Base-by-base conservation (phyloP, 2,329 filamentous ascomycete species). In the Cryphonectria nitschkei region DNA sequence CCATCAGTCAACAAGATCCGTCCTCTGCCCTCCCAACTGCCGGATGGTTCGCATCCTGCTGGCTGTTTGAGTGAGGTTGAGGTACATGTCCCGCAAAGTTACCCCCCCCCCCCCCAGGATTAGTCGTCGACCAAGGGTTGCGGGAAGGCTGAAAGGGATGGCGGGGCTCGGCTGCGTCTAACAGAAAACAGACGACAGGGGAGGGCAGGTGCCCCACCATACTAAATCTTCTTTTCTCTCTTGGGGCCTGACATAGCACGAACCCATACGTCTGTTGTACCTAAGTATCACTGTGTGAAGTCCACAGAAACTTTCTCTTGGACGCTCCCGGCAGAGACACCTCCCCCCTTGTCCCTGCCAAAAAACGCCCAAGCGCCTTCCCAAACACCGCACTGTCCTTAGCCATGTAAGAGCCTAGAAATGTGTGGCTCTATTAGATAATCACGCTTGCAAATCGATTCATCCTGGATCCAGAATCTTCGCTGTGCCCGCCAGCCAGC, bases 11-110 rank as follows among this genome's bases (percentile, higher is more conserved):
- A 68, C 41, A 37, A 61, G 65, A 65, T 39, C 19, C 62, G 52
- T 37, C 37, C 3, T 41, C 50, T 52, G 46, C 68, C 37, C 32
- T 39, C 34, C 22, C 32, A 50, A 29, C 39, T 43, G 56, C 64
- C 58, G 64, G 65, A 65, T 41, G 62, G 41, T 41, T 56, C n/a
- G 52, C 56, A 46, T 6, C 13, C 34, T 61, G 29, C 37, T 62
- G 54, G 60, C 8, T 50, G 11, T 46, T 52, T 60, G 61, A 34
- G 64, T 72, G 70, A 70, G 64, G 70, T 70, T 63, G 37, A 72
- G 43, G 70, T 70, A 72, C 70, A 60, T 34, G 34, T 34, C 7
- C 58, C 32, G 3, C 9, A 14, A 39, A 22, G 58, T 61, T 37
- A 50, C 46, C n/a, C 8, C 2, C 16, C 22, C 16, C 22, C 14